Conservation (phyloP, 768 basidiomycete species). For the Cystobasidiopsis lactophilus region DNA sequence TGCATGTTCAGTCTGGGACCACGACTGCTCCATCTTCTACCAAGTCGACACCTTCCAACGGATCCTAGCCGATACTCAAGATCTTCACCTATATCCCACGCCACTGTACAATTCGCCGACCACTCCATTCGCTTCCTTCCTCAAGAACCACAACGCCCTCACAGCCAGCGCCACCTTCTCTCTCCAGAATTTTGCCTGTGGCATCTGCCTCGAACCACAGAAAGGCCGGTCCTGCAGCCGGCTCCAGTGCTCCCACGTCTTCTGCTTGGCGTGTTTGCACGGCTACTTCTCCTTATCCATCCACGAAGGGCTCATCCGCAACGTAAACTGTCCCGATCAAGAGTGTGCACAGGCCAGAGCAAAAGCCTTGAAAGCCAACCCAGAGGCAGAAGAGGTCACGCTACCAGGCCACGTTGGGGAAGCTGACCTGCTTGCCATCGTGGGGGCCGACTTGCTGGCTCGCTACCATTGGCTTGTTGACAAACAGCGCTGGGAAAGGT, state of each 20-base stretch:
- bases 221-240: neutral
- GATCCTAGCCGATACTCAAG: neutral
- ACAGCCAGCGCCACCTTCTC: neutral
- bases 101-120: neutral
- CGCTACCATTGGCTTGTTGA: slow-evolving; percentile 16
- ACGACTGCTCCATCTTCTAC: neutral
- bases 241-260: slow-evolving; percentile 7
- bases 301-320: slow-evolving; percentile 16
- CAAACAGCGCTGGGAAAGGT: slow-evolving; percentile 18
- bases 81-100: neutral
- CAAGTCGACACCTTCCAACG: neutral
- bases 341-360: slow-evolving; percentile 11
- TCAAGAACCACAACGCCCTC: neutral
- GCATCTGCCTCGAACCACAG: slow-evolving; percentile 1
- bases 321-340: slow-evolving; percentile 14
- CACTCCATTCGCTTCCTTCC: neutral
- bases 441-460: slow-evolving; percentile 10
- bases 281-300: slow-evolving; percentile 18
- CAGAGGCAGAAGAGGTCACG: neutral
- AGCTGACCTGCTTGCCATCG: slow-evolving; percentile 13
- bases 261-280: slow-evolving; percentile 14
- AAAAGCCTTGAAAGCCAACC: neutral
- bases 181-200: slow-evolving; percentile 1
- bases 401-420: slow-evolving; percentile 4
- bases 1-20: neutral